Evolutionary conservation across 805 yeast genomes (phyloP), one percentile per base, ranked within the genome.

Genomic region (Saturnispora hagleri): DNA sequence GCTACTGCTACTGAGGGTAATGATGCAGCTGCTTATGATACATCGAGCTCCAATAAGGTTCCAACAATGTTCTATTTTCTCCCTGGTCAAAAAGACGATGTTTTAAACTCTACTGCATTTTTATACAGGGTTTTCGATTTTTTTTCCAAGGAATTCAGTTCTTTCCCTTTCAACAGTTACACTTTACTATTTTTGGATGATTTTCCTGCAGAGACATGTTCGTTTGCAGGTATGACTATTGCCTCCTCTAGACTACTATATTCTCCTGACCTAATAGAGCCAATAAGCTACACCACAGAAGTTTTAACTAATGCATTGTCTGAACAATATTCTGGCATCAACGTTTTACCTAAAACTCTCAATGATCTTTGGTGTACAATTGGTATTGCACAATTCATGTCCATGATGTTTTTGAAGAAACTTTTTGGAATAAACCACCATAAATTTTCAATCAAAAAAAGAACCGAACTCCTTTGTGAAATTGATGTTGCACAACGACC

Each of bases 261-360:
- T 60, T 82, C 90, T 0, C 74, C 91, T 0, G 78, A 79, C 34
- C 69, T 81, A 10, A 81, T 93, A 33, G 99, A 93, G 57, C 91
- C 95, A 1, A 73, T 88, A 51, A 82, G 85, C 58, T 61, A 77
- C 0, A 76, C 80, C 2, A 86, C 96, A 0, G 89, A 86, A 54
- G 63, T 71, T 0, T 65, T 93, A 3, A 74, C 91, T 0, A 77
- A 80, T 51, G 82, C 87, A 0, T 66, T 93, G 20, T 85, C 98
- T 0, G 77, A 80, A 4, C 99, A 93, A 65, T 93, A 97, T 95
- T 79, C 95, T 0, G 97, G 97, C 17, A 83, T 93, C 35, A 88
- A 87, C 63, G 88, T 93, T 18, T 83, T 89, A 3, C 97, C 98
- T 0, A 76, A 76, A 50, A 76, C 82, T 0, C 77, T 82, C 63